These are phyloP conservation scores for Colletotrichum orbiculare DNA, from an alignment of 2,329 filamentous ascomycete species.

Conservation along the genomic window DNA sequence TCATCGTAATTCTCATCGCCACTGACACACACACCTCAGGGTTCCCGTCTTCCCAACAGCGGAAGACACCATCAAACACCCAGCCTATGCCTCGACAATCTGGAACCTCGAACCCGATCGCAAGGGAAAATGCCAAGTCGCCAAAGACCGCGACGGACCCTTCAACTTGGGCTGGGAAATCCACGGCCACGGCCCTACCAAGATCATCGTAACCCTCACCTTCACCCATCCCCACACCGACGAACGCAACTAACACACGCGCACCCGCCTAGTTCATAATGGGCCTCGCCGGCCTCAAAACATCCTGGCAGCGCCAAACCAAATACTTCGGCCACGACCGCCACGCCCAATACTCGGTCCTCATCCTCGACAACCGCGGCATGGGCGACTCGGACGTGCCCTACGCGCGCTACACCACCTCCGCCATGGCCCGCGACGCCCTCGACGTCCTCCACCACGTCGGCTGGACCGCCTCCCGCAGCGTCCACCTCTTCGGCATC, in stretches of 20 bases:
- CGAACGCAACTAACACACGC: neutral
- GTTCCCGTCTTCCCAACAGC: conserved; percentile 53
- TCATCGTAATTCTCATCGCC: neutral
- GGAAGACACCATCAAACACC: conserved; percentile 71
- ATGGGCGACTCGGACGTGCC: conserved; percentile 86
- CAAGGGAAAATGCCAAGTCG: conserved; percentile 71
- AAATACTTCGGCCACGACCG: conserved; percentile 82
- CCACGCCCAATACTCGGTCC: conserved; percentile 74
- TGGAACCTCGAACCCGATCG: conserved; percentile 77
- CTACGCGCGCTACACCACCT: conserved; percentile 80
- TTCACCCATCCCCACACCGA: conserved; percentile 17
- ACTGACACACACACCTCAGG: neutral
- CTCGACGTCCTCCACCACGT: conserved; percentile 77
- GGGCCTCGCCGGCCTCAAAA: conserved; percentile 77
- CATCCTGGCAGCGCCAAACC: conserved; percentile 85
- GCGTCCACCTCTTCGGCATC: conserved; percentile 78
- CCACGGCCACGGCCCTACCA: conserved; percentile 78
- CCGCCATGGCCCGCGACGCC: conserved; percentile 84
- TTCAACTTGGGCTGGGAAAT: conserved; percentile 83
- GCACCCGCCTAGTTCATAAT: conserved; percentile 73
- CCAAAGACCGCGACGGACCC: conserved; percentile 77
- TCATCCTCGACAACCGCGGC: conserved; percentile 87
- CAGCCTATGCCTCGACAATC: conserved; percentile 73
- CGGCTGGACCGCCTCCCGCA: conserved; percentile 68
- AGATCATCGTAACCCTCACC: conserved; percentile 70